These are phyloP conservation scores for Pleurotus citrinopileatus DNA, from an alignment of 768 basidiomycete species.

Conservation along the genomic window DNA sequence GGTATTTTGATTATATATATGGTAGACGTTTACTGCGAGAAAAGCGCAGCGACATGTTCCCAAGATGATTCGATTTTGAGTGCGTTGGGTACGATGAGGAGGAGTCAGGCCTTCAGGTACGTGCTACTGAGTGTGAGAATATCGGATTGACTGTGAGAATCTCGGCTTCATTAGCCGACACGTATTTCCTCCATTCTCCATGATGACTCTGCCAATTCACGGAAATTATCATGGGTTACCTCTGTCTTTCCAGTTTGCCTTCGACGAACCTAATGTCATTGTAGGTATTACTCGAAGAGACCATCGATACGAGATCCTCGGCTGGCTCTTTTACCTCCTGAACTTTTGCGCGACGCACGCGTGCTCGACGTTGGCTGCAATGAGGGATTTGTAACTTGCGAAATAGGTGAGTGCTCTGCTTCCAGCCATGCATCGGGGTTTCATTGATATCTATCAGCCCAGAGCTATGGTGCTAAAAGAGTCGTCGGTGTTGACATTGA, in stretches of 20 bases:
- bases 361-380: constrained; percentile 89
- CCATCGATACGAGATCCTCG: constrained; percentile 60
- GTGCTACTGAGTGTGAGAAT: not conserved
- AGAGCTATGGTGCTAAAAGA: constrained; percentile 54
- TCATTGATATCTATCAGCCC: constrained; percentile 41
- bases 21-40: not conserved
- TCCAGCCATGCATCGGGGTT: not conserved
- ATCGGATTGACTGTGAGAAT: not conserved
- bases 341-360: constrained; percentile 49
- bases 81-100: not conserved
- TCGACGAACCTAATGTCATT: too few species aligned
- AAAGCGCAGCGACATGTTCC: constrained; percentile 3
- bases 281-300: constrained; percentile 77
- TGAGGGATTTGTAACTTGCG: constrained; percentile 81
- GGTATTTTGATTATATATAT: not conserved
- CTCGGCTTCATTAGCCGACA: too few species aligned
- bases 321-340: constrained; percentile 54
- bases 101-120: not conserved
- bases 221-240: constrained; percentile 83
- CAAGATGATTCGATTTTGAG: not conserved
- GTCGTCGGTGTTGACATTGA: constrained; percentile 89
- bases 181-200: too few species aligned
- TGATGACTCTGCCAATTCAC: constrained; percentile 37
- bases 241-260: too few species aligned
- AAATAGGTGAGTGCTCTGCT: constrained; percentile 57